These are phyloP conservation scores for Alnus rubra DNA, from an alignment of 306 rosid genomes.

Conservation along the genomic window DNA sequence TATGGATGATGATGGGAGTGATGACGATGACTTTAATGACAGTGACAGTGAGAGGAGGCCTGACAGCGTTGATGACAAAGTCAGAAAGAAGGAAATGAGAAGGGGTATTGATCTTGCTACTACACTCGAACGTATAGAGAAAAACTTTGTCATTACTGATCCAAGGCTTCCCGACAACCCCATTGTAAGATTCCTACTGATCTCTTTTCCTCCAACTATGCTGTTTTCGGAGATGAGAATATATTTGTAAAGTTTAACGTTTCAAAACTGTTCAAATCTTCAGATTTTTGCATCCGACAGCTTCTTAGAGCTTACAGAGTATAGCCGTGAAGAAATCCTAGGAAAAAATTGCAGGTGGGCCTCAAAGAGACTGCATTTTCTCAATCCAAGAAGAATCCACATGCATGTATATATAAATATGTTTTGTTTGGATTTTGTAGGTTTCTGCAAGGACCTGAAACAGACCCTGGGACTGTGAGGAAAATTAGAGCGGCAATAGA, in stretches of 20 bases:
- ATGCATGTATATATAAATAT: too few relatives aligned
- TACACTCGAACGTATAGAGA: slow-evolving; percentile 96
- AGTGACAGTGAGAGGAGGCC: slow-evolving; percentile 49
- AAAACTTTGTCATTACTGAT: slow-evolving; percentile 97
- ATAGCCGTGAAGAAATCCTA: slow-evolving; percentile 93
- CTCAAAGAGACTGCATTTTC: neutral
- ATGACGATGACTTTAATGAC: slow-evolving; percentile 25
- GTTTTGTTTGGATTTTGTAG: slow-evolving; percentile 44
- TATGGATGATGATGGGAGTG: slow-evolving; percentile 46
- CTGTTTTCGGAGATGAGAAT: neutral
- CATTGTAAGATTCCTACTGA: slow-evolving; percentile 57
- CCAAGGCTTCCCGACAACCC: slow-evolving; percentile 99
- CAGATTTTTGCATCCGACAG: slow-evolving; percentile 99
- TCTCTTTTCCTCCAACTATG: neutral
- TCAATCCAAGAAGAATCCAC: neutral
- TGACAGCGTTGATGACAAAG: slow-evolving; percentile 56
- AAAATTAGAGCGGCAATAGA: slow-evolving; percentile 91
- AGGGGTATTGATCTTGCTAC: slow-evolving; percentile 98
- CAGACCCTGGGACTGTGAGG: slow-evolving; percentile 85
- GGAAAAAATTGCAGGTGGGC: slow-evolving; percentile 95
- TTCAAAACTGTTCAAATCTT: slow-evolving; percentile 24
- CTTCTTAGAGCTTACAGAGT: slow-evolving; percentile 94
- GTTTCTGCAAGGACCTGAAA: slow-evolving; percentile 97
- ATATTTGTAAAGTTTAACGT: slow-evolving; percentile 16
- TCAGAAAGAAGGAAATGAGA: slow-evolving; percentile 74